Percentiles rank a stretch among this genome's conserved stretches.
Conservation (phyloP, 768 basidiomycete genomes). For the Mycena capillaripes region DNA sequence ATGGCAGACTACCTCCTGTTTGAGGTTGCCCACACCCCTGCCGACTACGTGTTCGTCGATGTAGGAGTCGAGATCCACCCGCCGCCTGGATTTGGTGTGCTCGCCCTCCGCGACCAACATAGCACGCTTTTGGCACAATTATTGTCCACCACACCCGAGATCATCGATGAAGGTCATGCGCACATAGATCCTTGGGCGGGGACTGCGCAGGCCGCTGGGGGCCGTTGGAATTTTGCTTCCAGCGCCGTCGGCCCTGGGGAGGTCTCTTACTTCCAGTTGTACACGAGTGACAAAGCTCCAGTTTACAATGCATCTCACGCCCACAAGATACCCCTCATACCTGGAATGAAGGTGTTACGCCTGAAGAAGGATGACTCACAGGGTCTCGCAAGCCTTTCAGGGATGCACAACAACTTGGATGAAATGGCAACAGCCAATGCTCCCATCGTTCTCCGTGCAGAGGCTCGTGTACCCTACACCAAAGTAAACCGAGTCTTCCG, state of each 20-base stretch:
- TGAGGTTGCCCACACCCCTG: not conserved
- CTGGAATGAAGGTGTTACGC: not conserved
- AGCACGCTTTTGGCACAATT: not conserved
- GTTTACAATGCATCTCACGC: not conserved
- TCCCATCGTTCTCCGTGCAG: too few species aligned
- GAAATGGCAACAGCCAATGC: too few species aligned
- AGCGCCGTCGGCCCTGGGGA: not conserved
- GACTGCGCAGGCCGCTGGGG: not conserved
- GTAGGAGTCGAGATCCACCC: not conserved
- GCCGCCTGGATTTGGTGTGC: not conserved
- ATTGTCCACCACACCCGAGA: not conserved
- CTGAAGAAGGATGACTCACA: not conserved
- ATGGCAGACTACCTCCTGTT: not conserved
- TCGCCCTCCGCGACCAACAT: not conserved
- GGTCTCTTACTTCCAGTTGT: not conserved
- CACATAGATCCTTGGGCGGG: not conserved
- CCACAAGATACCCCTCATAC: not conserved
- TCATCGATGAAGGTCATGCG: not conserved
- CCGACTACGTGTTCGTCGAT: not conserved
- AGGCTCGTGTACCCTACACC: too few species aligned
- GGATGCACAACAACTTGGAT: not conserved
- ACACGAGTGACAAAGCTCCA: not conserved
- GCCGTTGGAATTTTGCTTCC: not conserved
- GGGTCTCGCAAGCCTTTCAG: not conserved
- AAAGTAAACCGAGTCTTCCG: too few species aligned